Percentiles rank a stretch among this genome's conserved stretches.
These are phyloP conservation scores for Claviceps monticola DNA, from an alignment of 2,329 filamentous ascomycete species.

Conservation along the genomic window DNA sequence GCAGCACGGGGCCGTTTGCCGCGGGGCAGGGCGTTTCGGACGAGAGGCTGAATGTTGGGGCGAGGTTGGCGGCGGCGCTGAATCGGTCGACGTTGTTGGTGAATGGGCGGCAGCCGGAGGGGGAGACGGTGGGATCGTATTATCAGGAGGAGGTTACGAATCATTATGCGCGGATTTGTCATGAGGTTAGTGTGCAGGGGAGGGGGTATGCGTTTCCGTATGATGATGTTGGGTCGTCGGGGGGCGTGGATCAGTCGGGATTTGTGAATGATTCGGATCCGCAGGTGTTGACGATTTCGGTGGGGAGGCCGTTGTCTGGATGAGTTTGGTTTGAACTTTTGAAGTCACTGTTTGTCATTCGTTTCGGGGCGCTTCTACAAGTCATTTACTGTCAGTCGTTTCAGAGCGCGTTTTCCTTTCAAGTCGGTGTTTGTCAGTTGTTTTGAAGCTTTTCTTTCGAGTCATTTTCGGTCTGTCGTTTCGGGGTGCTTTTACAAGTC, in stretches of 20 bases:
- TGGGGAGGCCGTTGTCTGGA: conserved; percentile 28
- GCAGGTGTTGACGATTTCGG: conserved; percentile 37
- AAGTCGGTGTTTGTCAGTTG: too few relatives aligned
- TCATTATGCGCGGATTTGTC: conserved; percentile 53
- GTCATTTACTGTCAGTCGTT: too few relatives aligned
- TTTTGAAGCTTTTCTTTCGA: too few relatives aligned
- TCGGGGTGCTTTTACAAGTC: too few relatives aligned
- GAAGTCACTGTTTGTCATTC: too few relatives aligned
- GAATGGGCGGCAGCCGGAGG: conserved; percentile 36
- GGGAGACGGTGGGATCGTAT: conserved; percentile 33
- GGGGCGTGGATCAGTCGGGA: conserved; percentile 45
- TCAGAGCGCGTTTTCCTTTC: too few relatives aligned
- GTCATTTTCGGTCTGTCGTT: too few relatives aligned
- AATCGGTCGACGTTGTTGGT: conserved; percentile 57
- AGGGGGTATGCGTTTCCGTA: conserved; percentile 59
- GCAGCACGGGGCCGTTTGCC: conserved; percentile 43
- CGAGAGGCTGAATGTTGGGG: conserved; percentile 48
- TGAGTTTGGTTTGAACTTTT: not conserved
- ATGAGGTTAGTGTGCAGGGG: conserved; percentile 43
- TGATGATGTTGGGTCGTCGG: conserved; percentile 49
- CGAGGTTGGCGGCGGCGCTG: conserved; percentile 61
- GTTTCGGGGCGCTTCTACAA: too few relatives aligned
- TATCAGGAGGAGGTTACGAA: conserved; percentile 45
- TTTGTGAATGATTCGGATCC: conserved; percentile 45
- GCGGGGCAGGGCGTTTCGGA: conserved; percentile 25